Evolutionary conservation across 2,329 filamentous ascomycete genomes (phyloP), one percentile per base, ranked within the genome.

Genomic region (Balansia obtecta): DNA sequence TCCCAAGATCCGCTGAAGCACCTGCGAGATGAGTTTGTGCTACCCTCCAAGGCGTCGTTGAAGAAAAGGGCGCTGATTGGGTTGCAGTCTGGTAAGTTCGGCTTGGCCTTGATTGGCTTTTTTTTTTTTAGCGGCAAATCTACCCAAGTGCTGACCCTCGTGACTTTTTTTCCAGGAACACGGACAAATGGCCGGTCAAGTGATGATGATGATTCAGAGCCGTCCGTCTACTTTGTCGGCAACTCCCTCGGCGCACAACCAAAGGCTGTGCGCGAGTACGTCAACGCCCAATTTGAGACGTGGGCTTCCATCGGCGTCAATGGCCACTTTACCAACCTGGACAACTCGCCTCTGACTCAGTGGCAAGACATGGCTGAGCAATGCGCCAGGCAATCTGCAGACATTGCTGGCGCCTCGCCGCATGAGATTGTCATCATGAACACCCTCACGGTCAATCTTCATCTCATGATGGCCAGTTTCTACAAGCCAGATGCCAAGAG

Each of bases 171-270:
- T n/a, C n/a, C 20, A 2, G n/a, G 18, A 27, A 7, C 60, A 33
- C 54, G 53, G 52, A 52, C 52, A 43, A 64, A 65, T 45, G 56
- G 59, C 34, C 57, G 27, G 10, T 49, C 54, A 1, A n/a, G 68
- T 58, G 41, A 22, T 22, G 20, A 22, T 22, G 20, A 20, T 16
- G 40, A 41, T 13, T 32, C 45, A 6, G 57, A 66, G 45, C 59
- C 62, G 52, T 64, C 65, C 52, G 83, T 88, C 52, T 96, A 95
- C 66, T 82, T 96, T 55, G 91, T 88, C 57, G 90, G 90, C 51
- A 95, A 95, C 70, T 95, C 88, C 0, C 76, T 95, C 1, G 89
- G 89, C 38, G 77, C 91, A 4, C 89, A 95, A 64, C 88, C 90
- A 43, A 80, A 77, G 54, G 76, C 77, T 13, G 82, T 83, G 0